Percentiles rank a stretch among this genome's conserved stretches.
These are phyloP conservation scores for Pisolithus albus DNA, from an alignment of 768 basidiomycete genomes.

Conservation along the genomic window DNA sequence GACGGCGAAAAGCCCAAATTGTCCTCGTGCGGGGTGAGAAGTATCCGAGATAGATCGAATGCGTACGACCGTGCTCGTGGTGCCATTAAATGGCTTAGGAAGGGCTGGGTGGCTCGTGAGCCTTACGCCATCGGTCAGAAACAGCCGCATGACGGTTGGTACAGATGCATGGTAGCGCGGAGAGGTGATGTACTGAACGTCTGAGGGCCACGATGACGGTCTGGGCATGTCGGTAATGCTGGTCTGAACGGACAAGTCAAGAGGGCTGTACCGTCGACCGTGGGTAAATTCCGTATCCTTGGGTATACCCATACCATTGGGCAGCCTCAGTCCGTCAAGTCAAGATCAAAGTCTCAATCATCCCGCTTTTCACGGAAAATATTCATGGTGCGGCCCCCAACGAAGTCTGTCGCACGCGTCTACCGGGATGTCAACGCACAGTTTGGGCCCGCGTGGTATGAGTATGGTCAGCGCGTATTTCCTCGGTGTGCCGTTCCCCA, in stretches of 20 bases:
- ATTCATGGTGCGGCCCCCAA: slow-evolving; percentile 63
- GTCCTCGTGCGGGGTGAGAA: slow-evolving; percentile 72
- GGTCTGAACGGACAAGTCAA: neutral
- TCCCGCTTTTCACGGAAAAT: slow-evolving; percentile 4
- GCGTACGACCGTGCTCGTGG: slow-evolving; percentile 33
- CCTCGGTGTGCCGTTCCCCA: slow-evolving; percentile 3
- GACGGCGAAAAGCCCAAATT: slow-evolving; percentile 73
- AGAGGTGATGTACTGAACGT: slow-evolving; percentile 47
- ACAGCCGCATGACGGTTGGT: slow-evolving; percentile 32
- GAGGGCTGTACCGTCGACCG: slow-evolving; percentile 5
- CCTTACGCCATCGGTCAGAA: slow-evolving; percentile 29
- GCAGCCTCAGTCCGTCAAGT: too few relatives aligned
- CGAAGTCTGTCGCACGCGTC: slow-evolving; percentile 78
- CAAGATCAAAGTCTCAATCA: neutral
- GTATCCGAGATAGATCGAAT: slow-evolving; percentile 52
- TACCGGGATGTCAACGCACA: slow-evolving; percentile 86
- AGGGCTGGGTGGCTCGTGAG: slow-evolving; percentile 3
- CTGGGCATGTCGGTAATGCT: neutral
- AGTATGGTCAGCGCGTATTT: slow-evolving; percentile 64
- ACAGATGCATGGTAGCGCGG: slow-evolving; percentile 56
- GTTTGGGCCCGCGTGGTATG: slow-evolving; percentile 87
- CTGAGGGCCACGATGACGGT: slow-evolving; percentile 46
- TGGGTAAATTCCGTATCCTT: slow-evolving; percentile 21
- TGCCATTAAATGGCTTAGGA: slow-evolving; percentile 2
- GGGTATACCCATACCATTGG: too few relatives aligned